A percentile compares a stretch with the other conserved stretches of the same genome.
These are phyloP conservation scores for Amanita brunnescens DNA, from an alignment of 768 basidiomycete species.

Conservation along the genomic window DNA sequence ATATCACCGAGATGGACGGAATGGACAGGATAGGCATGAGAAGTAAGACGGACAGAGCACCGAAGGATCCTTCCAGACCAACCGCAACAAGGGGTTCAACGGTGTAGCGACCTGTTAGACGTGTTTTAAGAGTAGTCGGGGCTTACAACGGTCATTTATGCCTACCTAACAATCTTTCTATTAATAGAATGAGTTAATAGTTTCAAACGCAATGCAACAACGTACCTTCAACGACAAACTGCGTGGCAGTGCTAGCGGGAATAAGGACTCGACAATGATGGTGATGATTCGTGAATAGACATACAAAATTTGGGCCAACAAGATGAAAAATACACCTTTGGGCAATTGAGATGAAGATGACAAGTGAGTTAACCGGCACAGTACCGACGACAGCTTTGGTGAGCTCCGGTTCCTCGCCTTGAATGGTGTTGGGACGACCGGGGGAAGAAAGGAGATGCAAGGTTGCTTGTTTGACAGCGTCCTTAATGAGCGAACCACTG, in stretches of 20 bases:
- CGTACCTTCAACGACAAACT: slow-evolving; percentile 82
- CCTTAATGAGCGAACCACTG: slow-evolving; percentile 82
- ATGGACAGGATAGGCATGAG: slow-evolving; percentile 76
- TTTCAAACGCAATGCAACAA: slow-evolving; percentile 7
- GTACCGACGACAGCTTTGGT: slow-evolving; percentile 67
- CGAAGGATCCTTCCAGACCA: slow-evolving; percentile 91
- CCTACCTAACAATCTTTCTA: slow-evolving; percentile 82
- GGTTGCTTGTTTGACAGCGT: slow-evolving; percentile 40
- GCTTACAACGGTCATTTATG: neutral
- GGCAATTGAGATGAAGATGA: slow-evolving; percentile 7
- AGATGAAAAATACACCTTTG: slow-evolving; percentile 79
- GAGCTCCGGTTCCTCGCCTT: slow-evolving; percentile 50
- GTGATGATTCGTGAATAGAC: slow-evolving; percentile 19
- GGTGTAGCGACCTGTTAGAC: slow-evolving; percentile 47
- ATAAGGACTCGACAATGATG: slow-evolving; percentile 14
- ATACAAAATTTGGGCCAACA: slow-evolving; percentile 94
- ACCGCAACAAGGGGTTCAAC: slow-evolving; percentile 90
- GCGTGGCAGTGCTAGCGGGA: slow-evolving; percentile 64
- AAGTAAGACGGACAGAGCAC: slow-evolving; percentile 67
- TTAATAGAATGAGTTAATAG: slow-evolving; percentile 7
- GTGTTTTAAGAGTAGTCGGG: neutral
- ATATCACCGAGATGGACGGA: slow-evolving; percentile 49
- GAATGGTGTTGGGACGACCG: slow-evolving; percentile 24
- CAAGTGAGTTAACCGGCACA: slow-evolving; percentile 13
- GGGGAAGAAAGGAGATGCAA: slow-evolving; percentile 19